Conservation (phyloP, 768 basidiomycete genomes). For the Boletus huronensis region DNA sequence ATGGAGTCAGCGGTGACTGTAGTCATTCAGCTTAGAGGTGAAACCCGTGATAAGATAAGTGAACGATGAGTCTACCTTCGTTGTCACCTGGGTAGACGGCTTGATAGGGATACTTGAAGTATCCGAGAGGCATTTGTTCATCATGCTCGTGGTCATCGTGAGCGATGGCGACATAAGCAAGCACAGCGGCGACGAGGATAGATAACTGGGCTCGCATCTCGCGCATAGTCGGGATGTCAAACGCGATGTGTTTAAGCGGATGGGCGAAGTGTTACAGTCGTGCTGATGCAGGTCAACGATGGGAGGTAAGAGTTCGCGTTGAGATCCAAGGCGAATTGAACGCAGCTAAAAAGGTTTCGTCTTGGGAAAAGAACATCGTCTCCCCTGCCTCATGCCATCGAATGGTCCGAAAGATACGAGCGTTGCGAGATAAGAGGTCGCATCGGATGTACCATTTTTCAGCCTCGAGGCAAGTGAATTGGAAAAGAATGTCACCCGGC, state of each 20-base stretch:
- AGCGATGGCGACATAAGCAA: conserved; percentile 29
- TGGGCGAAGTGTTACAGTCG: neutral
- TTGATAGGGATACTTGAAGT: conserved; percentile 64
- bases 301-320: neutral
- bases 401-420: conserved; percentile 15
- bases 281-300: neutral
- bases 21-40: neutral
- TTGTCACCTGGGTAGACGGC: conserved; percentile 51
- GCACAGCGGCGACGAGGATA: conserved; percentile 25
- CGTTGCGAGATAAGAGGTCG: conserved; percentile 11
- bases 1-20: conserved; percentile 72
- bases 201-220: conserved; percentile 24
- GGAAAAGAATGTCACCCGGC: neutral
- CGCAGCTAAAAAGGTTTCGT: conserved; percentile 19
- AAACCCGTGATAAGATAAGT: neutral
- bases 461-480: conserved; percentile 45
- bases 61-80: conserved; percentile 42
- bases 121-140: conserved; percentile 62
- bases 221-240: neutral
- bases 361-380: conserved; percentile 26
- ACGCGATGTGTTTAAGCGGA: no score
- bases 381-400: conserved; percentile 20
- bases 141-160: conserved; percentile 42
- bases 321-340: neutral
- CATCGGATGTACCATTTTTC: conserved; percentile 27